Percentiles rank a stretch among this genome's conserved stretches.
These are phyloP conservation scores for Xylaria flabelliformis DNA, from an alignment of 495 filamentous ascomycete genomes.

Conservation along the genomic window DNA sequence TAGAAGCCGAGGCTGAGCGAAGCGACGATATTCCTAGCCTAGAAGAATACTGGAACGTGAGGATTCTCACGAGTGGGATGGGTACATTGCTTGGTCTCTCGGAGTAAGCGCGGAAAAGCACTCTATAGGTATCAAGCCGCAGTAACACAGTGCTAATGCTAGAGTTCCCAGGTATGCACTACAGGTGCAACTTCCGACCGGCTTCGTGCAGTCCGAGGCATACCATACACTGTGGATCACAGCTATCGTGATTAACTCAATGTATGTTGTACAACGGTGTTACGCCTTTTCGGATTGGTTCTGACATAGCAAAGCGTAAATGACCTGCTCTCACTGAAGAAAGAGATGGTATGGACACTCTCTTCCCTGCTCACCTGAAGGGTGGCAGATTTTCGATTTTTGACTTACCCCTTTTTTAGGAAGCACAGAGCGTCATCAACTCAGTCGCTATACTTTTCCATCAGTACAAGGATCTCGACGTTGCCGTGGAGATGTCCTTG, in stretches of 20 bases:
- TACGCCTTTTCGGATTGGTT: background rate
- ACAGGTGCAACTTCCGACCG: slow-evolving; percentile 30
- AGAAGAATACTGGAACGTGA: slow-evolving; percentile 39
- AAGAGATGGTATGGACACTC: slow-evolving; percentile 36
- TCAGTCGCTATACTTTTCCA: slow-evolving; percentile 39
- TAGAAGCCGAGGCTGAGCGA: slow-evolving; percentile 36
- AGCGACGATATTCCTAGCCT: slow-evolving; percentile 33
- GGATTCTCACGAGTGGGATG: slow-evolving; percentile 40
- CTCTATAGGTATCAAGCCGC: background rate
- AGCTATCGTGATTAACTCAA: slow-evolving; percentile 37
- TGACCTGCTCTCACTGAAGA: slow-evolving; percentile 38
- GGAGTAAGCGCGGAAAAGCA: slow-evolving; percentile 29
- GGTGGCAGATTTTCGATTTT: background rate
- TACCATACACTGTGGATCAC: slow-evolving; percentile 34
- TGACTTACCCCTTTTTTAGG: slow-evolving; percentile 20
- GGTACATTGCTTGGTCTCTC: slow-evolving; percentile 32
- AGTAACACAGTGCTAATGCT: slow-evolving; percentile 2
- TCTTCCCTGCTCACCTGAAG: background rate
- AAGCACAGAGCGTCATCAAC: slow-evolving; percentile 39
- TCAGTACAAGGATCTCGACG: slow-evolving; percentile 34
- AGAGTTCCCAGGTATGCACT: slow-evolving; percentile 25
- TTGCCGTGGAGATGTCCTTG: slow-evolving; percentile 38
- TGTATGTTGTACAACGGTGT: slow-evolving; percentile 23
- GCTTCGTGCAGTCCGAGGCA: slow-evolving; percentile 28
- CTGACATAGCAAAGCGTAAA: slow-evolving; percentile 33